Evolutionary conservation across 768 basidiomycete genomes (phyloP), one percentile per base, ranked within the genome.

Genomic region (Paxillus rubicundulus): DNA sequence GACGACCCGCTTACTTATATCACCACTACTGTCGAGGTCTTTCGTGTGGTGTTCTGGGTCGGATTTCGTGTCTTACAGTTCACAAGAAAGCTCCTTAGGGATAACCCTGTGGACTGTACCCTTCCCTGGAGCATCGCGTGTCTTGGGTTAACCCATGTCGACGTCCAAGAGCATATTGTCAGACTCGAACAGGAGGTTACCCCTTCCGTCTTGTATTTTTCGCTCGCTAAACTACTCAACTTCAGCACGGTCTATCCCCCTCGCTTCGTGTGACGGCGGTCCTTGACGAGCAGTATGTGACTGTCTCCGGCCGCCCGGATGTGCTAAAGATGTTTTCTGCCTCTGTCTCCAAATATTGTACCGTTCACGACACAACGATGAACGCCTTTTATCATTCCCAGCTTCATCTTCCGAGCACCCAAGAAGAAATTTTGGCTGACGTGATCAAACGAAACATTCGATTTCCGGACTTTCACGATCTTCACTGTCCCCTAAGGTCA

Each of bases 301-400:
- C 84, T 10, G 67, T 85, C 45, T 86, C 84, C 2, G 85, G 84
- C 20, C 75, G 70, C 45, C 84, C 84, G 2, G 76, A 81, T 53
- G 47, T 74, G 42, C 66, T 86, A 28, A 61, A 67, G 7, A 61
- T 62, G 21, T 84, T 85, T 61, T 67, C 73, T 7, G 56, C 58
- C 14, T 68, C 59, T 7, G 56, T 81, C 38, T 70, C 74, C 18
- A 56, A 67, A 3, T 62, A 60, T 17, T 70, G 71, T 18, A 56
- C 68, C 2, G 65, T 77, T 0, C 77, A 76, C 53, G 64, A 74
- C 43, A 79, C 80, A 1, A 72, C 72, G 2, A 62, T 85, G 37
- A 70, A 77, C 44, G 71, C 78, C 0, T 72, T 84, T 0, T 86
- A 86, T 57, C 85, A 86, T 61, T 74, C 68, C n/a, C 42, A 34